phyloP scores from a whole-genome alignment of 1,284 basidiomycete species.

The Taiwanofungus camphoratus region DNA sequence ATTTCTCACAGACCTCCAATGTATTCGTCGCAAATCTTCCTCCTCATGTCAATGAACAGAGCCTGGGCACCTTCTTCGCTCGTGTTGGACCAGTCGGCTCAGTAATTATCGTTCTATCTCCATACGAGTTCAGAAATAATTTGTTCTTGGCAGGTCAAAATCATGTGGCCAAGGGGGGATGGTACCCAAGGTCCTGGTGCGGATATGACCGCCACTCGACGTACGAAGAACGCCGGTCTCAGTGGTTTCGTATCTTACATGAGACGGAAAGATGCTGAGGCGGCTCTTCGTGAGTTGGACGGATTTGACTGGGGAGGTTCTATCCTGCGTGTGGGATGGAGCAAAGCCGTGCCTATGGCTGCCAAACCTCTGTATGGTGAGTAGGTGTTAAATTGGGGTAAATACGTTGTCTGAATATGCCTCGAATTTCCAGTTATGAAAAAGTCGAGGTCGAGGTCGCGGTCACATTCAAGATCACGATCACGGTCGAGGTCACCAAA shows the following conservation, averaged over 20 bases:
- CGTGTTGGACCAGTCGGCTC: slow-evolving; percentile 50
- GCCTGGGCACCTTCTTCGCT: slow-evolving; percentile 73
- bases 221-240: slow-evolving; percentile 65
- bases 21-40: slow-evolving; percentile 92
- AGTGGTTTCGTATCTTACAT: slow-evolving; percentile 97
- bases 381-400: too few relatives aligned
- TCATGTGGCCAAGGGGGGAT: slow-evolving; percentile 91
- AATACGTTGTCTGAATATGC: too few relatives aligned
- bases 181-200: slow-evolving; percentile 58
- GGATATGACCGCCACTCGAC: slow-evolving; percentile 66
- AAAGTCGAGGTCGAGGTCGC: slow-evolving; percentile 20
- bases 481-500: slow-evolving; percentile 25
- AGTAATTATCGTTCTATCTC: slow-evolving; percentile 32
- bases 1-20: slow-evolving; percentile 74
- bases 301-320: slow-evolving; percentile 90
- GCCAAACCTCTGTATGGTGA: slow-evolving; percentile 75
- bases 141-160: slow-evolving; percentile 65
- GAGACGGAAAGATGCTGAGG: slow-evolving; percentile 86
- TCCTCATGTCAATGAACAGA: slow-evolving; percentile 75
- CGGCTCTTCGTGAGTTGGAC: slow-evolving; percentile 81
- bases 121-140: slow-evolving; percentile 1
- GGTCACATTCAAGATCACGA: slow-evolving; percentile 15
- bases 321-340: slow-evolving; percentile 87
- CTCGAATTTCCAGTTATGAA: slow-evolving; percentile 32
- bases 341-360: slow-evolving; percentile 88